Evolutionary conservation across 768 basidiomycete genomes (phyloP).

Genomic region (Rickenella mellea): DNA sequence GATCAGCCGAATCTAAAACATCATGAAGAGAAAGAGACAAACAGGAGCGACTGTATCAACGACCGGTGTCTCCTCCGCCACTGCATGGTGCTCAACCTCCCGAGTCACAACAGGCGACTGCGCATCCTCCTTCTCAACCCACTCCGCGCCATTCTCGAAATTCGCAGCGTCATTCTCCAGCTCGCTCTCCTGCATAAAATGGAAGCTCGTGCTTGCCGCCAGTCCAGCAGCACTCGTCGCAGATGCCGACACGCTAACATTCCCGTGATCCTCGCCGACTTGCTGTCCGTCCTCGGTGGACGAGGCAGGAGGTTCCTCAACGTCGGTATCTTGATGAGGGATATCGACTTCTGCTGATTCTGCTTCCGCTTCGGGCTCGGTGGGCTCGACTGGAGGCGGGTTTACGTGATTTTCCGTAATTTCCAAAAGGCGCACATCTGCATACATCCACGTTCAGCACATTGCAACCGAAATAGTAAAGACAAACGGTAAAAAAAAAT

Average conservation of each 20-base stretch:
- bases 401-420: slow-evolving; percentile 45
- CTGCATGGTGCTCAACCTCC: neutral
- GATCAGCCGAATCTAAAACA: neutral
- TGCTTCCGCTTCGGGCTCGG: slow-evolving; percentile 23
- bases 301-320: slow-evolving; percentile 20
- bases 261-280: slow-evolving; percentile 4
- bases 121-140: slow-evolving; percentile 41
- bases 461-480: neutral
- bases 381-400: slow-evolving; percentile 26
- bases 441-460: neutral
- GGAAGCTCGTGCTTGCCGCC: slow-evolving; percentile 41
- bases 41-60: neutral
- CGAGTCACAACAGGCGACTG: neutral
- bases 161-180: slow-evolving; percentile 38
- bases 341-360: slow-evolving; percentile 20
- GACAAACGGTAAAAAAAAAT: neutral
- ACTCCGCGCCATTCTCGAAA: slow-evolving; percentile 46
- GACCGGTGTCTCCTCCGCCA: neutral
- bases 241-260: slow-evolving; percentile 4
- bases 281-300: slow-evolving; percentile 11
- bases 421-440: slow-evolving; percentile 55
- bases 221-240: slow-evolving; percentile 27
- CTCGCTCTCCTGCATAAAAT: slow-evolving; percentile 78
- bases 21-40: neutral
- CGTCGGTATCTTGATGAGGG: slow-evolving; percentile 10